Evolutionary conservation across 768 basidiomycete genomes (phyloP).

Genomic region (Hirschioporus abietinus): DNA sequence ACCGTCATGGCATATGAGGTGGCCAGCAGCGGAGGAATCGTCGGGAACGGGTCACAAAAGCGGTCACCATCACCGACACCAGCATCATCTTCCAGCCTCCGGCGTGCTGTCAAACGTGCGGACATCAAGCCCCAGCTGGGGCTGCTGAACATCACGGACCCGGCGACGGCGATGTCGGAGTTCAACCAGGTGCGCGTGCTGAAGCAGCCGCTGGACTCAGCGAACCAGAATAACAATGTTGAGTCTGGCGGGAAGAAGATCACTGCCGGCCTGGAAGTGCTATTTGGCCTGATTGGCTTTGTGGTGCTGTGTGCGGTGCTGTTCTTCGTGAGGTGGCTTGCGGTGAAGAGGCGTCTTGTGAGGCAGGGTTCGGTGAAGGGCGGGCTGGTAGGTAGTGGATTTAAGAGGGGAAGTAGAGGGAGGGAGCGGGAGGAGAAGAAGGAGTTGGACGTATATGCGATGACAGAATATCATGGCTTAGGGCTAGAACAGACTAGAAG

Average conservation of each 20-base stretch:
- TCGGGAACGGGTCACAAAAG: slow-evolving; percentile 23
- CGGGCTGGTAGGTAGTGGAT: not conserved
- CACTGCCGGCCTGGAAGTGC: slow-evolving; percentile 56
- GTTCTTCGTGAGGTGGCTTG: slow-evolving; percentile 50
- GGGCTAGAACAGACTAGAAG: not conserved
- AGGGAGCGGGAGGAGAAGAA: not conserved
- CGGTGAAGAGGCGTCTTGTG: slow-evolving; percentile 31
- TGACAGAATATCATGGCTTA: not conserved
- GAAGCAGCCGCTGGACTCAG: slow-evolving; percentile 45
- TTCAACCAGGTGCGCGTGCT: slow-evolving; percentile 67
- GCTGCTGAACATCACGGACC: slow-evolving; percentile 57
- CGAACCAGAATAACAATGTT: slow-evolving; percentile 12
- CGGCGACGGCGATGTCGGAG: slow-evolving; percentile 54
- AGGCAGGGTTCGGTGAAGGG: slow-evolving; percentile 13
- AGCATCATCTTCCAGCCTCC: slow-evolving; percentile 18
- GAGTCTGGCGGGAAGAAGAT: slow-evolving; percentile 32
- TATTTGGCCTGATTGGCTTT: slow-evolving; percentile 55
- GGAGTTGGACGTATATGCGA: not conserved
- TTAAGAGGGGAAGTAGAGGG: not conserved
- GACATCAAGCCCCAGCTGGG: slow-evolving; percentile 46
- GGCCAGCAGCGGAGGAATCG: slow-evolving; percentile 40
- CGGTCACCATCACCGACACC: slow-evolving; percentile 10
- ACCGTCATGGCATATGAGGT: slow-evolving; percentile 65
- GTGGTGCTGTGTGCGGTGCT: slow-evolving; percentile 48
- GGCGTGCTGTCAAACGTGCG: slow-evolving; percentile 6